Base-by-base conservation (phyloP, 2,329 filamentous ascomycete genomes). In the Aspergillus oerlinghausenensis region DNA sequence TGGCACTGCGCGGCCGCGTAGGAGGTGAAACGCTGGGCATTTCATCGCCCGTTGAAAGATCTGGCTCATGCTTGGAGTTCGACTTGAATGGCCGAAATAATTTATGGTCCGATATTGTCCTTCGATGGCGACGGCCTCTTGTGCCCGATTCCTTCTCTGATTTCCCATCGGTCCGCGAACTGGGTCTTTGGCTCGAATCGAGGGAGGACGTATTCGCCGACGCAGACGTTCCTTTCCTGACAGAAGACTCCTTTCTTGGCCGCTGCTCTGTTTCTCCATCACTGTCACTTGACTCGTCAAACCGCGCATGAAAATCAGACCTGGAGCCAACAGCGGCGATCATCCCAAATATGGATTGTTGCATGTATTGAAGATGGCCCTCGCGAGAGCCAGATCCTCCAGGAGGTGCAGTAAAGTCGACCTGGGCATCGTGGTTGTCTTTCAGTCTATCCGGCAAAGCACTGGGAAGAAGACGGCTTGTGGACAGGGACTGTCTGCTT, bases 321-420 rank as follows among this genome's bases (percentile, higher is more conserved):
- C 85, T 86, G 29, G 90, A 92, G 6, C 92, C 90, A 40, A 91
- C 91, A 17, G 91, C 90, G 6, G 92, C 90, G 63, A 97, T 92
- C 75, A 97, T 84, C 54, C 91, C 92, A 72, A 97, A 96, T 55
- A 97, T 87, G 62, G 90, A 95, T 79, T 96, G 92, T 73, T 96
- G 94, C 86, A 96, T 90, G 68, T 92, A 90, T 59, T 80, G 75
- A 50, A 78, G 70, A 47, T 77, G 75, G 52, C 75, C 71, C 55
- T 75, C 75, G 38, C 69, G 67, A n/a, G 73, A 72, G 14, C 64
- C 64, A 52, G 61, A 61, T 43, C 64, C 68, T 35, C 62, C 66
- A n/a, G 78, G 80, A 2, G 82, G 79, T 51, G 82, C 82, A 14
- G 82, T 83, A 58, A 83, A 82, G 68, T 87, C 85, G 42, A 85